Evolutionary conservation across 2,329 filamentous ascomycete genomes (phyloP).

Genomic region (Colletotrichum sp.): DNA sequence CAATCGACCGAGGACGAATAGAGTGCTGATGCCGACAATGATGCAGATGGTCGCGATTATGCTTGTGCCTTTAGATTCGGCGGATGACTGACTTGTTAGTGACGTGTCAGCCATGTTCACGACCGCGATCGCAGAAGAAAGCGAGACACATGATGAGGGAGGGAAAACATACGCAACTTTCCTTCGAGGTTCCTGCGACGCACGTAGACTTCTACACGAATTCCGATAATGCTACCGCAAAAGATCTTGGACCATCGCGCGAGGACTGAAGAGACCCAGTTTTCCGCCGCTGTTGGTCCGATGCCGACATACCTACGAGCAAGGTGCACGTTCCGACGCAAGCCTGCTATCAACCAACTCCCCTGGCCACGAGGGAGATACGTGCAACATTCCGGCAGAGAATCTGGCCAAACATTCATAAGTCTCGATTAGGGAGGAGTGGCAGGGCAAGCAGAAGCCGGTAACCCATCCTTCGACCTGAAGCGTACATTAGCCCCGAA

Average conservation of each 20-base stretch:
- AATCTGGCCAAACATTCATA: background rate
- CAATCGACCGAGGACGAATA: background rate
- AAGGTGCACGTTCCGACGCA: background rate
- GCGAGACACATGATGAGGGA: background rate
- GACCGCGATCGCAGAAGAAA: background rate
- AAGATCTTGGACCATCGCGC: background rate
- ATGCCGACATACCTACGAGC: background rate
- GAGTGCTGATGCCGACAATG: background rate
- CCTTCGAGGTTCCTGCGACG: background rate
- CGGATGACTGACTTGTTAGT: background rate
- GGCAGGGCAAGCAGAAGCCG: background rate
- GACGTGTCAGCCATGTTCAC: background rate
- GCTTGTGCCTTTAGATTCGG: background rate
- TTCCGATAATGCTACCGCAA: background rate
- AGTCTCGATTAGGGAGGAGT: background rate
- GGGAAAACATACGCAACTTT: background rate
- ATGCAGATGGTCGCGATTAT: background rate
- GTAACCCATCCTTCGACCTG: background rate
- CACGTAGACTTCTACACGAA: fast-evolving
- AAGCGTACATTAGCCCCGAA: background rate
- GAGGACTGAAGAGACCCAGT: background rate
- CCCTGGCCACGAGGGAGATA: background rate
- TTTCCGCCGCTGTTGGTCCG: background rate
- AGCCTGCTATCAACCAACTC: background rate
- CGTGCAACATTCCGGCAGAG: fast-evolving